Conservation (phyloP, 2,329 filamentous ascomycete genomes). For the Aspergillus candidus region DNA sequence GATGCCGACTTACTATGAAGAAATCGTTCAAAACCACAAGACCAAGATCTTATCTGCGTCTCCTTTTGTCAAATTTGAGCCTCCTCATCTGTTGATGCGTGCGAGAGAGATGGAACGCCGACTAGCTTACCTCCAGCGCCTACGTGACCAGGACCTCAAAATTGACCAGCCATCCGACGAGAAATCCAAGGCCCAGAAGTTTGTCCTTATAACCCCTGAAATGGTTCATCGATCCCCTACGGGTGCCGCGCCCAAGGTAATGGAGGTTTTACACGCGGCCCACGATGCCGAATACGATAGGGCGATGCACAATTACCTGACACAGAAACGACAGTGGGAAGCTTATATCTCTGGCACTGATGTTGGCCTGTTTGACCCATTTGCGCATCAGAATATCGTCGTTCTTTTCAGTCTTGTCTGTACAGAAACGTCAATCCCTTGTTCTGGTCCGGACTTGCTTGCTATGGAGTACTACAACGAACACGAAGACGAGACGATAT, state of each 20-base stretch:
- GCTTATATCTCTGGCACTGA: slow-evolving; percentile 78
- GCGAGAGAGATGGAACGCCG: slow-evolving; percentile 85
- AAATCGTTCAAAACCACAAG: slow-evolving; percentile 88
- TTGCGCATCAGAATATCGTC: slow-evolving; percentile 92
- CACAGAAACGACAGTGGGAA: slow-evolving; percentile 93
- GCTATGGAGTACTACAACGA: slow-evolving; percentile 92
- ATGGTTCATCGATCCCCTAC: slow-evolving; percentile 86
- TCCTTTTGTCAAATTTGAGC: slow-evolving; percentile 90
- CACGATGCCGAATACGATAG: slow-evolving; percentile 97
- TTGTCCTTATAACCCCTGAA: slow-evolving; percentile 86
- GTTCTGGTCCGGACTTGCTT: slow-evolving; percentile 82
- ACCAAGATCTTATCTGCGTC: slow-evolving; percentile 92
- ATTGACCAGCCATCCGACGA: slow-evolving; percentile 49
- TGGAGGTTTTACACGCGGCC: slow-evolving; percentile 88
- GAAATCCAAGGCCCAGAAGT: slow-evolving; percentile 62
- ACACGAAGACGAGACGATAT: slow-evolving; percentile 64
- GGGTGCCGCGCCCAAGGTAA: slow-evolving; percentile 75
- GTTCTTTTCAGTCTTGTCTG: slow-evolving; percentile 92
- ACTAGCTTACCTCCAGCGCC: slow-evolving; percentile 70
- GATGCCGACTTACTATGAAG: slow-evolving; percentile 87
- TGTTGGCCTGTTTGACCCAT: slow-evolving; percentile 84
- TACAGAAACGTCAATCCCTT: slow-evolving; percentile 88
- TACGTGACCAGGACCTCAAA: slow-evolving; percentile 63
- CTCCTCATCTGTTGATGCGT: slow-evolving; percentile 87
- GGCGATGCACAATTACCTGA: slow-evolving; percentile 86